Percentiles rank a stretch among this genome's conserved stretches.
Conservation (phyloP, 192 early-diverging fungal genomes). For the Coemansia furcata region DNA sequence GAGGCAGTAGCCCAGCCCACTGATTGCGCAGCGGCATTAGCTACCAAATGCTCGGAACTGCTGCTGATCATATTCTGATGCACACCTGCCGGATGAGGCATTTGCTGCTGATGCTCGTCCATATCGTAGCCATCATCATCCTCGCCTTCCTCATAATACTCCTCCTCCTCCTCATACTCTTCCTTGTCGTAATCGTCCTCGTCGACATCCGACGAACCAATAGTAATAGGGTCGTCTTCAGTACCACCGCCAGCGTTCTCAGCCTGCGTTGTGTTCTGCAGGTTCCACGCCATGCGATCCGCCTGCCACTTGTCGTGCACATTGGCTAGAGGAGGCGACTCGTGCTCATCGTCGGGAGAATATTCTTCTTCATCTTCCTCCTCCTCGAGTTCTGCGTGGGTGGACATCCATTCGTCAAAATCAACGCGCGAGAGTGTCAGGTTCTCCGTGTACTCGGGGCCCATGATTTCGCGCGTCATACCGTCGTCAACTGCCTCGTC, state of each 20-base stretch:
- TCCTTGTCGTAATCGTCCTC: background rate
- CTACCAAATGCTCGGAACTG: background rate
- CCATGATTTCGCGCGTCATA: constrained; percentile 33
- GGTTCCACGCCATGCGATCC: constrained; percentile 6
- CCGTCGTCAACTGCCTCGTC: background rate
- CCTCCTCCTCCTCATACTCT: background rate
- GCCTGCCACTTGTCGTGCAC: constrained; percentile 14
- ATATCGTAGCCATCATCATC: background rate
- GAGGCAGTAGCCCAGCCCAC: background rate
- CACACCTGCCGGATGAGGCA: background rate
- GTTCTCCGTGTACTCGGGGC: constrained; percentile 10
- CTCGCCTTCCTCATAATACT: background rate
- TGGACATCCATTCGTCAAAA: constrained; percentile 45
- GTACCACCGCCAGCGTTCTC: background rate
- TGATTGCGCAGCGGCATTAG: background rate
- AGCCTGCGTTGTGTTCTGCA: background rate
- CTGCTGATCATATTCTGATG: background rate
- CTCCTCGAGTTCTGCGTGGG: constrained; percentile 19
- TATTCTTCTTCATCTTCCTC: constrained; percentile 10
- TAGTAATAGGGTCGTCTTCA: constrained; percentile 5
- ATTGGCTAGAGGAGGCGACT: background rate
- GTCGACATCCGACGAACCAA: constrained; percentile 12
- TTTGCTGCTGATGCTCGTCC: background rate
- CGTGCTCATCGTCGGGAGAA: background rate
- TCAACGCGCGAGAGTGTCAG: constrained; percentile 17